Evolutionary conservation across 2,329 filamentous ascomycete genomes (phyloP), one percentile per base, ranked within the genome.

Genomic region (Rhynchosporium secalis): DNA sequence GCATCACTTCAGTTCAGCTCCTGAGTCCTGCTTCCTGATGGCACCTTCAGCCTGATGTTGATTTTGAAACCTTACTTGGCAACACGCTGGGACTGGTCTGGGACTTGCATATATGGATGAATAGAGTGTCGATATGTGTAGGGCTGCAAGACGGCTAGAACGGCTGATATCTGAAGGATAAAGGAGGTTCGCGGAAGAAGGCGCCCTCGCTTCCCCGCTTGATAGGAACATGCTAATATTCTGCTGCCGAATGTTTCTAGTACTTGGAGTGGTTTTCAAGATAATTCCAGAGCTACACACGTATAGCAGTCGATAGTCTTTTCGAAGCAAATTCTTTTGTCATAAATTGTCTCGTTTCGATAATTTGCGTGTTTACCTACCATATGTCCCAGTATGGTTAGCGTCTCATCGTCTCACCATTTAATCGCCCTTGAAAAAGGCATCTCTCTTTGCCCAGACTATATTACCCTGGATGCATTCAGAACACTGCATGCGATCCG

Each of bases 41-140:
- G 5, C n/a, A 8, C n/a, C 43, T 46, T 4, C 4, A 41, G 6
- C 20, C 36, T 41, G 36, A 28, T n/a, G 36, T 38, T 62, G 56
- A 56, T 56, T 20, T 20, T 62, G 61, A 49, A 62, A 62, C 61
- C 56, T 62, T 62, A 59, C 61, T 55, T 41, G 28, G n/a, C 40
- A 47, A 56, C 49, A 59, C 49, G 45, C 49, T 41, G 43, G 26
- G 36, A 31, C 15, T 20, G 51, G 36, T 8, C 28, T 20, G 51
- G 20, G 20, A 20, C 49, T 54, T 41, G 49, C 51, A 54, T n/a
- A 29, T 41, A 40, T 40, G 4, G n/a, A 28, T 41, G 51, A 40
- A 29, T 41, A 54, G 40, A 54, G 38, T 33, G 9, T 29, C 20
- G 20, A 29, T 54, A 54, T 40, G 38, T 13, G 49, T n/a, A 12